Base-by-base conservation (phyloP, 108 stramenopile genomes). In the Heterococcus sp. region DNA sequence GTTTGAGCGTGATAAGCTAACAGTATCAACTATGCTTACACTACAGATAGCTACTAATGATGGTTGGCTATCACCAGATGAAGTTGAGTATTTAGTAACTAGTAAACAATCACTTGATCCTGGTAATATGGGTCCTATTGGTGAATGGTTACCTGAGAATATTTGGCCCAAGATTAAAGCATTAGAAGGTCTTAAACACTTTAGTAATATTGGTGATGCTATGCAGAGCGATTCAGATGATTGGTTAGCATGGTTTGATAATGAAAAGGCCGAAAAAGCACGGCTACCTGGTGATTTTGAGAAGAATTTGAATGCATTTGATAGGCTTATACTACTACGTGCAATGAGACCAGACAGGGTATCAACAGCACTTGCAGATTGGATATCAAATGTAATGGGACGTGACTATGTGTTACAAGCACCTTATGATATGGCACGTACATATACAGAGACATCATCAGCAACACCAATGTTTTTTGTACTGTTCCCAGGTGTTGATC, bases 401-500 rank as follows among this genome's bases (percentile, higher is more conserved):
- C 71, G 86, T 31, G 78, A 90, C 11, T 93, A 89, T 68, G 89
- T 93, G 2, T 35, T 73, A 5, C 90, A 91, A 32, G 76, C 77
- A 30, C 86, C 90, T 31, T 93, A 92, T 68, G 87, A 90, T 71
- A 90, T 93, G 90, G 69, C 73, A 5, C 67, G 64, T 32, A 87
- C 78, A 5, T 91, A 82, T 71, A 67, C 65, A n/a, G 86, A 89
- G 31, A 69, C 85, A 11, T 72, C 88, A 27, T 69, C 85, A 1
- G 40, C 71, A 28, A 88, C 87, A 8, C 90, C 90, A 3, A 84
- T 89, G 4, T 86, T 89, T 72, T 90, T 91, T 37, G 83, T 91
- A 1, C 80, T 91, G n/a, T 88, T 75, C 72, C 90, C 90, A 14
- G 90, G 90, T 27, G 85, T 92, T 36, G 92, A 93, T 75, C 91